These are phyloP conservation scores for Lithohypha guttulata DNA, from an alignment of 2,329 filamentous ascomycete species.

Conservation along the genomic window DNA sequence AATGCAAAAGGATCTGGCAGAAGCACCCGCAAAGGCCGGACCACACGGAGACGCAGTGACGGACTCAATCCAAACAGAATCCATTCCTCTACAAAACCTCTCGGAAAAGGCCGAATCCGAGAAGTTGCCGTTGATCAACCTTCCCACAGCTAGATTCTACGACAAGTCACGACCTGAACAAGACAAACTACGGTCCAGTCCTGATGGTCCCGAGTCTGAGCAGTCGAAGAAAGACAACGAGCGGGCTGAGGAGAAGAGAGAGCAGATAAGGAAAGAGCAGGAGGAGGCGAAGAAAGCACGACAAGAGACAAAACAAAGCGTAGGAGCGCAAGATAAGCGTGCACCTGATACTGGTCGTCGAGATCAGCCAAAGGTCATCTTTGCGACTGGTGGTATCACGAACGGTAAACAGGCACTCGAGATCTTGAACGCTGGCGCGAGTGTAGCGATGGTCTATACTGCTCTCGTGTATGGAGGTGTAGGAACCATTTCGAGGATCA, in stretches of 20 bases:
- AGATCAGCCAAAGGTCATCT: conserved; percentile 60
- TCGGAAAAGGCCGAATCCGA: conserved; percentile 11
- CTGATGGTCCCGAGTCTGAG: conserved; percentile 3
- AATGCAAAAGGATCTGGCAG: conserved; percentile 11
- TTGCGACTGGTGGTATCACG: conserved; percentile 86
- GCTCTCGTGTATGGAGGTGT: conserved; percentile 54
- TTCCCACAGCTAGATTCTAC: conserved; percentile 13
- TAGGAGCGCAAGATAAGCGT: not conserved
- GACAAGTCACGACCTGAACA: conserved; percentile 12
- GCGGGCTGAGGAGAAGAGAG: too few species aligned
- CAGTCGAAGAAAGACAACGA: not conserved
- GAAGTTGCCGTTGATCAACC: conserved; percentile 14
- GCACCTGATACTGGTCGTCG: conserved; percentile 10
- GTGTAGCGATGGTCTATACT: conserved; percentile 86
- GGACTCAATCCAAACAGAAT: conserved; percentile 13
- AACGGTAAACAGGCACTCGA: conserved; percentile 73
- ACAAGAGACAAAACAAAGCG: not conserved
- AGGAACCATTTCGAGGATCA: conserved; percentile 47
- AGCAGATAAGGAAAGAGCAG: too few species aligned
- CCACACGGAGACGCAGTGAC: not conserved
- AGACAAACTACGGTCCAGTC: conserved; percentile 4
- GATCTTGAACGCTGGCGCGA: conserved; percentile 78
- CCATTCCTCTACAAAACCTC: conserved; percentile 8
- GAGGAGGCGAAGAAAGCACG: not conserved
- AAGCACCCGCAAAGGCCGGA: not conserved